Evolutionary conservation across 164 flowering plant genomes (phyloP), one percentile per base, ranked within the genome.

Genomic region (Akebia trifoliata): DNA sequence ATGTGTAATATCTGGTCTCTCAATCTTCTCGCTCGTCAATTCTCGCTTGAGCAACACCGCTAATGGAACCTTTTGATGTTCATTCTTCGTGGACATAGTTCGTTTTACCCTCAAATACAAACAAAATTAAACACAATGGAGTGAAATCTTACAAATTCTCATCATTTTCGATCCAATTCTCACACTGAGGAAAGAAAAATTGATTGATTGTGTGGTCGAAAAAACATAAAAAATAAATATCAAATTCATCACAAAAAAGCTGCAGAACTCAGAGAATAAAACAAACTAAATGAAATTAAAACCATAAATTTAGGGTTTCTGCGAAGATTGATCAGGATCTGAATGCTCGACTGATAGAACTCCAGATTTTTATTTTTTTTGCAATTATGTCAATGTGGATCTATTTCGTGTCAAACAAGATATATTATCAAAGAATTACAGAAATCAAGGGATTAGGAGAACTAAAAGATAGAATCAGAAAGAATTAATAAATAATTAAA

Each of bases 11-110:
- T 90, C 96, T 1, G 97, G 97, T 45, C 67, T 86, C 69, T 90
- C 99, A 31, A 76, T 72, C 78, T 80, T 94, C 80, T 88, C 97
- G 45, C 60, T 75, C 0, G 87, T 77, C 65, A 79, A 70, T 73
- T 94, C 99, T 5, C 97, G 81, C 71, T 76, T 82, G 4, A 94
- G 71, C 59, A 94, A 73, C 67, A 88, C 88, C 17, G 92, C 85
- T 3, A 94, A 75, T 12, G 97, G 97, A 44, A 90, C 84, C 62
- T 87, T 78, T 30, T 87, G 91, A 67, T 80, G 90, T 10, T 83
- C 92, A 65, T 69, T 70, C 69, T 68, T 84, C 9, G 77, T n/a
- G 55, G 79, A 65, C 95, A 88, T 86, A 61, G 45, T 76, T 70
- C 57, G 8, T 56, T 50, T 29, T 37, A n/a, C 51, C 30, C 6